Base-by-base conservation (phyloP, 768 basidiomycete species). In the Leucocoprinus sp. region DNA sequence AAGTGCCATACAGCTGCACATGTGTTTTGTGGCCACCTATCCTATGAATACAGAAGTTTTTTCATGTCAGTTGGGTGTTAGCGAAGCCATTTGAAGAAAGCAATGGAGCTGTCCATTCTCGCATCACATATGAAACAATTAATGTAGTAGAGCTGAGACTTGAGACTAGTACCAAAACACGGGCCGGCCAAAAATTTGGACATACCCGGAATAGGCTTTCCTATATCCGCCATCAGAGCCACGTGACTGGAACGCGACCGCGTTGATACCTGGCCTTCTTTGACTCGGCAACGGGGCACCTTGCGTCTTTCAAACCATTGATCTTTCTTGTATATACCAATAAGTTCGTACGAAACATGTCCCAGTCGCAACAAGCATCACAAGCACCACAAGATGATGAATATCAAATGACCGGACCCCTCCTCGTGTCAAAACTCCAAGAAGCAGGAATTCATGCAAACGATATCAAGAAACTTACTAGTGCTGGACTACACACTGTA, bases 391-490 rank as follows among this genome's bases (percentile, higher is more conserved):
- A 72, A 55, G 57, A 74, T 43, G 79, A 77, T 28, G 81, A 82
- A 24, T 68, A 69, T 45, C 69, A 77, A 44, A 70, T 82, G 45
- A 76, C 81, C 14, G 93, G 89, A 2, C 93, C 93, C 46, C 70
- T 95, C 49, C 81, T 93, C 38, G 82, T 96, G 46, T 69, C 68
- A 55, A 96, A 95, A 61, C 71, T 81, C 26, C 76, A 93, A 67
- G 93, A 95, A 68, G 80, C 81, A 14, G 95, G 95, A 6, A 88
- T 97, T 52, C 80, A 84, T 37, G 63, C 82, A 22, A 86, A 90
- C 55, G 96, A 98, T 58, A 83, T 93, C 69, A 91, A 93, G 77
- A 98, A 98, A 63, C 82, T 99, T 37, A 63, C 78, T 9, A 93
- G 96, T 41, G 90, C 88, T 23, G 96, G 96, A 9, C 75, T 88